Conservation (phyloP, 164 flowering plant genomes). For the Stephania yunnanensis region DNA sequence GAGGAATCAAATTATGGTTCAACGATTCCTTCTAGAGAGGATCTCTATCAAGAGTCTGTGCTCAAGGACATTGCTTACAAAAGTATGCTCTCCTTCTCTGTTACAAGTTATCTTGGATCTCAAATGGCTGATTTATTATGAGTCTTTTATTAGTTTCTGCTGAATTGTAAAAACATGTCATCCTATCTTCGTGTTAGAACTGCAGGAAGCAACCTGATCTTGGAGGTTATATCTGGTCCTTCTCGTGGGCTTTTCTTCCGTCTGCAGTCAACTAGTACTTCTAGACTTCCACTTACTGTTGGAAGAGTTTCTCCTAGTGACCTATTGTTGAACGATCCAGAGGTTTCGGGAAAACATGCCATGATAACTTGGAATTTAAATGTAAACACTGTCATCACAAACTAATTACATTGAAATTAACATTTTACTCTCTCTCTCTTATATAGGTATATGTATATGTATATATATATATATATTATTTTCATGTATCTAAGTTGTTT, state of each 20-base stretch:
- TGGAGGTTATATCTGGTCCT: slow-evolving; percentile 90
- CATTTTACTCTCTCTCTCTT: neutral
- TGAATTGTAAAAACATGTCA: slow-evolving; percentile 48
- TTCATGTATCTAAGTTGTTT: neutral
- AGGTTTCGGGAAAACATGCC: slow-evolving; percentile 98
- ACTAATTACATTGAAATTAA: slow-evolving; percentile 1
- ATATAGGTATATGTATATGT: too few relatives aligned
- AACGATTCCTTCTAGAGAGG: slow-evolving; percentile 21
- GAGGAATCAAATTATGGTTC: slow-evolving; percentile 27
- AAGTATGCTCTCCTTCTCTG: slow-evolving; percentile 45
- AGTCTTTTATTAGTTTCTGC: slow-evolving; percentile 10
- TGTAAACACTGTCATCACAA: slow-evolving; percentile 28
- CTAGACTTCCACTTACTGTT: slow-evolving; percentile 72
- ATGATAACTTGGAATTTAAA: slow-evolving; percentile 74
- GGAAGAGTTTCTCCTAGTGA: slow-evolving; percentile 91
- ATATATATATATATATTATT: too few relatives aligned
- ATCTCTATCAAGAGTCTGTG: slow-evolving; percentile 17
- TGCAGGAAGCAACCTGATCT: slow-evolving; percentile 87
- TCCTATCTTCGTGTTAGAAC: slow-evolving; percentile 62
- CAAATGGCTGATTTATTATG: neutral
- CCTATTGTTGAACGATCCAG: slow-evolving; percentile 65
- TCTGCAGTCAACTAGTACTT: slow-evolving; percentile 43
- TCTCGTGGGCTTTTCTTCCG: slow-evolving; percentile 53
- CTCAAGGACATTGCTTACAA: slow-evolving; percentile 28
- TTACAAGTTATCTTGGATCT: neutral